Evolutionary conservation across 1,284 basidiomycete species (phyloP), one percentile per base, ranked within the genome.

Genomic region (Rhodofomes roseus): DNA sequence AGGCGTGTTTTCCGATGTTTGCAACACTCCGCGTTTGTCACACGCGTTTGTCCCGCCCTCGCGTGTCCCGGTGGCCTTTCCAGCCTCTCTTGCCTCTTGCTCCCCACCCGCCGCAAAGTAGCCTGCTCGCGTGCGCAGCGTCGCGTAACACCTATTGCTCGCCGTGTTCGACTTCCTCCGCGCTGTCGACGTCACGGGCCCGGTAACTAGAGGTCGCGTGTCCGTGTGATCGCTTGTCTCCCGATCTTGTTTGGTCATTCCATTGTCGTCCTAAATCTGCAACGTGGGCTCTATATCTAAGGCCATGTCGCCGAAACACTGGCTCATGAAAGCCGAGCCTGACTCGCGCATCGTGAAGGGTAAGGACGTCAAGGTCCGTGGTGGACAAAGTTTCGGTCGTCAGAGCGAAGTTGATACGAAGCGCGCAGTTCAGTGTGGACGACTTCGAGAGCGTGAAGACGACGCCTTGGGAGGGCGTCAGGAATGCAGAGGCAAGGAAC

Each of bases 261-360:
- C 36, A 52, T 52, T 36, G 50, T 34, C 50, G 46, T 29, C 20
- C n/a, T 51, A 34, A 51, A 34, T 36, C 29, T 36, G 31, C 50
- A 52, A 52, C 54, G 54, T 56, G 29, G 39, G 22, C 54, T 36
- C 27, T 25, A 56, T 48, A 34, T 27, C 39, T 22, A 55, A 39
- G 41, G 25, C 55, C 39, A 69, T 67, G 66, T 23, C 66, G 37
- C 50, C 64, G 41, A 71, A 68, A 41, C 80, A 80, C 72, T 96
- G 93, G 92, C 81, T 96, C 22, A 86, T 96, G 80, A 96, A 96
- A 74, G 94, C 94, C 7, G 94, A 96, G 74, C 94, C 94, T 23
- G 89, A 95, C 66, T 87, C 90, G 36, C 85, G 93, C 58, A 74
- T 96, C 50, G 92, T 93, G 39, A 96, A 94, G 70, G 93, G 93